Evolutionary conservation across 2,329 filamentous ascomycete genomes (phyloP).

Genomic region (Verticillium longisporum): DNA sequence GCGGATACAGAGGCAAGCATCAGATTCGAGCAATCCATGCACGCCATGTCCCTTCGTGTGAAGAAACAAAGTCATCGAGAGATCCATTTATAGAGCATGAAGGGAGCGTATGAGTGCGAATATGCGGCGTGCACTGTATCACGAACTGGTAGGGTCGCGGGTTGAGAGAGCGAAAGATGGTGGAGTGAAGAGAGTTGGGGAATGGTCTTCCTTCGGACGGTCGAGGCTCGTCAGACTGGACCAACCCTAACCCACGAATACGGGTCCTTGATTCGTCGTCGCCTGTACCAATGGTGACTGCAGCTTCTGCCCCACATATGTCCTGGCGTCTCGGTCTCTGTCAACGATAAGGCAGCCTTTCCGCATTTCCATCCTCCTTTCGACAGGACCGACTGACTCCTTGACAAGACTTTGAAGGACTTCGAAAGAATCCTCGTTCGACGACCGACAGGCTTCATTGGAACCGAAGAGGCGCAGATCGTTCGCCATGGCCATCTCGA

Average conservation of each 20-base stretch:
- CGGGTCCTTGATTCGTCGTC: background rate
- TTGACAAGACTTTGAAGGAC: too few relatives aligned
- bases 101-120: background rate
- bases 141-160: background rate
- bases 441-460: too few relatives aligned
- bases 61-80: background rate
- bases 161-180: background rate
- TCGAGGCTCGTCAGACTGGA: background rate
- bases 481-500: too few relatives aligned
- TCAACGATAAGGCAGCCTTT: too few relatives aligned
- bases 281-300: too few relatives aligned
- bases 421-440: too few relatives aligned
- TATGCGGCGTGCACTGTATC: slow-evolving; percentile 5
- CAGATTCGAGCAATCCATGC: background rate
- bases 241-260: background rate
- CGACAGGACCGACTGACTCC: too few relatives aligned
- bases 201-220: background rate
- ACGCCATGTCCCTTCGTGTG: background rate
- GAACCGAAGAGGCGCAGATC: too few relatives aligned
- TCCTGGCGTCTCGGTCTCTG: too few relatives aligned
- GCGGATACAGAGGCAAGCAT: too few relatives aligned
- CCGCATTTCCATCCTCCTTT: too few relatives aligned
- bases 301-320: too few relatives aligned
- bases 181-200: background rate
- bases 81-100: background rate